A percentile compares a stretch with the other conserved stretches of the same genome.
Conservation (phyloP, 805 yeast genomes). For the Brettanomyces sp. region DNA sequence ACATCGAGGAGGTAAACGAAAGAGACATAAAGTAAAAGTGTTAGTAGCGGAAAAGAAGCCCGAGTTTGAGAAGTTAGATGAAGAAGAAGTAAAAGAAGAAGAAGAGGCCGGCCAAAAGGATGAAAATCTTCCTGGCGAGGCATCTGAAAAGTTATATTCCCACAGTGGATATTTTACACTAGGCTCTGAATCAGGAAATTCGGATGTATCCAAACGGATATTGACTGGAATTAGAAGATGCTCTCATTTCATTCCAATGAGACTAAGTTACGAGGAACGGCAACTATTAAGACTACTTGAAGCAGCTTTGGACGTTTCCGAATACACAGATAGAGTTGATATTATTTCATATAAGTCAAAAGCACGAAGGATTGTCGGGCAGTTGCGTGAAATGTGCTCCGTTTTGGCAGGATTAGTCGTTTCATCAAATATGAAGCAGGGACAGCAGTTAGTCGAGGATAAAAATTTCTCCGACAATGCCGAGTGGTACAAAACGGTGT, state of each 20-base stretch:
- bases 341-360: constrained; percentile 58
- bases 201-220: background rate
- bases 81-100: constrained; percentile 8
- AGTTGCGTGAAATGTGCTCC: constrained; percentile 67
- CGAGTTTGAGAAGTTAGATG: constrained; percentile 10
- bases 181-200: background rate
- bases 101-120: constrained; percentile 11
- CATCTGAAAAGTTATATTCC: constrained; percentile 3
- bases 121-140: constrained; percentile 7
- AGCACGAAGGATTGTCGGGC: constrained; percentile 61
- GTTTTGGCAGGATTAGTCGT: constrained; percentile 71
- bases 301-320: constrained; percentile 71
- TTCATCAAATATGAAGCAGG: constrained; percentile 65
- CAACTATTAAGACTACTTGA: constrained; percentile 57
- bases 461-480: constrained; percentile 63
- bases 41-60: constrained; percentile 10
- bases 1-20: constrained; percentile 61
- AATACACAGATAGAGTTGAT: constrained; percentile 73
- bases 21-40: constrained; percentile 29
- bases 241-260: constrained; percentile 54
- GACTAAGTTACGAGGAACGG: constrained; percentile 61
- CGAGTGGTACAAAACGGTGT: constrained; percentile 60
- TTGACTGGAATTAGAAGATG: constrained; percentile 33
- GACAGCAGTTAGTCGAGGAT: constrained; percentile 53
- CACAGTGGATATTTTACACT: background rate